Base-by-base conservation (phyloP, 495 filamentous ascomycete genomes). In the Jackrogersella multiformis region DNA sequence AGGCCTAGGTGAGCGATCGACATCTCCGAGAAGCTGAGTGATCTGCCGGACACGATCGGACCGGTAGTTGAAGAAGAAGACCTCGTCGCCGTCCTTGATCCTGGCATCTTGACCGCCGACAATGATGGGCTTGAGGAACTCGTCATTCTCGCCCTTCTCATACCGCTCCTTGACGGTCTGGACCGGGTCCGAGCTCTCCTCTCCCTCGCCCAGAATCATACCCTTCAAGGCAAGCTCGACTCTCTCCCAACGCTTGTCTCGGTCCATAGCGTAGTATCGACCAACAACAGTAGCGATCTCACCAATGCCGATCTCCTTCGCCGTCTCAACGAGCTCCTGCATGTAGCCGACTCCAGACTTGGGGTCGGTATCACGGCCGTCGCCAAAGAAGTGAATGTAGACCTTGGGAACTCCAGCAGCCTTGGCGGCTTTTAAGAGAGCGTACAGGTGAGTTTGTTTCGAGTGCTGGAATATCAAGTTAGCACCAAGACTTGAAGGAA, bases 41-140 rank as follows among this genome's bases (percentile, higher is more conserved):
- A 98, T 89, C 76, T 99, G 94, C 69, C 96, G 92, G 52, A 96
- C 94, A 77, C 95, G 94, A 75, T 99, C 95, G 35, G 95, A 97
- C 70, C 95, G 94, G 86, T 99, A 99, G 87, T 99, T 99, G 91
- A 99, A 99, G 88, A 97, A 97, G 86, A 99, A 97, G 72, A 97
- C 87, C 46, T 92, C 94, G 74, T 99, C 95, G 64, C 88, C 86
- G 74, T 97, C 92, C 81, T 97, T 87, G 49, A 99, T 86, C 61
- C 96, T 88, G 24, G 83, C 84, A 64, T 94, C 90, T 72, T 91
- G 84, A 72, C 96, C 96, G 58, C 90, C 90, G 64, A 97, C 86
- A 71, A 99, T 92, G 79, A 99, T 98, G 63, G 95, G 95, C 81
- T 96, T 97, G 65, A 99, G 84, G 87, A 99, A 98, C 83, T 99